These are phyloP conservation scores for Pelargonium cotyledonis DNA, from an alignment of 441 rosid genomes.

Conservation along the genomic window DNA sequence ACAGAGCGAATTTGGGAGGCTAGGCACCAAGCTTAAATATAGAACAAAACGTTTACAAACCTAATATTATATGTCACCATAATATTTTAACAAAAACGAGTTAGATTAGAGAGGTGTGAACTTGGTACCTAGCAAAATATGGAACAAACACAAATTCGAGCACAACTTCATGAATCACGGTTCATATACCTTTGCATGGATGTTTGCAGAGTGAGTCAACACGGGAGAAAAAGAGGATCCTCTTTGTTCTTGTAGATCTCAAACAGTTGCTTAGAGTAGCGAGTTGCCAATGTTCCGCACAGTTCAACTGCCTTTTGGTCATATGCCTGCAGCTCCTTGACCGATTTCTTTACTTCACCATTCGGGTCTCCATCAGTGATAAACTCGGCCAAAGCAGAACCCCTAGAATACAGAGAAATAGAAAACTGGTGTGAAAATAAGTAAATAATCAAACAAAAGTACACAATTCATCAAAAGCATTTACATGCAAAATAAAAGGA, in stretches of 20 bases:
- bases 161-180: too few species aligned
- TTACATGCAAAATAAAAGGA: background rate
- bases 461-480: background rate
- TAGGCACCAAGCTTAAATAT: too few species aligned
- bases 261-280: constrained; percentile 67
- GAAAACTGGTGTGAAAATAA: constrained; percentile 5
- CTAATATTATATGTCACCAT: too few species aligned
- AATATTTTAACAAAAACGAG: too few species aligned
- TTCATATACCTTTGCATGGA: background rate
- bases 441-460: background rate
- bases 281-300: constrained; percentile 47
- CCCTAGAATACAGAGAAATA: constrained; percentile 26
- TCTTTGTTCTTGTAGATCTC: constrained; percentile 53
- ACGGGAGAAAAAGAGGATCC: constrained; percentile 46
- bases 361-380: constrained; percentile 46
- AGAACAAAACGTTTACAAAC: too few species aligned
- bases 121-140: too few species aligned
- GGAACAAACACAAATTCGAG: too few species aligned
- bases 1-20: too few species aligned
- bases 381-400: constrained; percentile 39
- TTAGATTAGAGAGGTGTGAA: too few species aligned
- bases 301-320: constrained; percentile 34
- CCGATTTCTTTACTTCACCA: constrained; percentile 51
- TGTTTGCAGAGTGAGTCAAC: background rate
- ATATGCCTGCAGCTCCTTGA: constrained; percentile 36